Evolutionary conservation across 2,329 filamentous ascomycete species (phyloP).

Genomic region (Pseudogymnoascus sp.): DNA sequence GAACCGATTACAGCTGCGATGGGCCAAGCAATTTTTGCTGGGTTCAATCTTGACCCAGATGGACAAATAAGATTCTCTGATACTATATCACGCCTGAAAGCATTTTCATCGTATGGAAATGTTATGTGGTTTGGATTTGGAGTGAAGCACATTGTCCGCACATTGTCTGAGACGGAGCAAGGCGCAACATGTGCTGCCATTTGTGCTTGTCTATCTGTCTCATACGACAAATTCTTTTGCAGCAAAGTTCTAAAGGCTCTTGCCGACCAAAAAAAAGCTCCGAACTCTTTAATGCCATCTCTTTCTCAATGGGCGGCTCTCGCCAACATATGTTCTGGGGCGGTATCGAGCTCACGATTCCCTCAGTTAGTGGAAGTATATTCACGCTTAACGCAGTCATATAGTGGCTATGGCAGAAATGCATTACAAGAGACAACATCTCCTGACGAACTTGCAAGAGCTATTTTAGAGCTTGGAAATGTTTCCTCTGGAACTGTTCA

Average conservation of each 20-base stretch:
- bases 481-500: constrained; percentile 11
- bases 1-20: constrained; percentile 16
- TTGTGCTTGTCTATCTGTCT: constrained; percentile 17
- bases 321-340: constrained; percentile 13
- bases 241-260: constrained; percentile 10
- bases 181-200: constrained; percentile 15
- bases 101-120: constrained; percentile 15
- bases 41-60: constrained; percentile 12
- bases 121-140: constrained; percentile 22
- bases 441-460: neutral
- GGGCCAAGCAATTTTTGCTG: constrained; percentile 14
- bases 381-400: neutral
- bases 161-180: constrained; percentile 19
- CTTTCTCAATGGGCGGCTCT: constrained; percentile 14
- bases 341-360: constrained; percentile 9
- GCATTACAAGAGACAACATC: neutral
- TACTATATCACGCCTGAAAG: constrained; percentile 13
- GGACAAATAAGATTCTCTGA: constrained; percentile 12
- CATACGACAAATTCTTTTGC: constrained; percentile 5
- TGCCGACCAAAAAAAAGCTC: constrained; percentile 5
- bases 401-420: neutral
- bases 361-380: neutral
- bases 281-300: constrained; percentile 14
- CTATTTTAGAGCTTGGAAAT: constrained; percentile 4
- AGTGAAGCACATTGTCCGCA: constrained; percentile 18